Conservation (phyloP, 2,329 filamentous ascomycete species). For the Phaeosphaeriaceae sp. region DNA sequence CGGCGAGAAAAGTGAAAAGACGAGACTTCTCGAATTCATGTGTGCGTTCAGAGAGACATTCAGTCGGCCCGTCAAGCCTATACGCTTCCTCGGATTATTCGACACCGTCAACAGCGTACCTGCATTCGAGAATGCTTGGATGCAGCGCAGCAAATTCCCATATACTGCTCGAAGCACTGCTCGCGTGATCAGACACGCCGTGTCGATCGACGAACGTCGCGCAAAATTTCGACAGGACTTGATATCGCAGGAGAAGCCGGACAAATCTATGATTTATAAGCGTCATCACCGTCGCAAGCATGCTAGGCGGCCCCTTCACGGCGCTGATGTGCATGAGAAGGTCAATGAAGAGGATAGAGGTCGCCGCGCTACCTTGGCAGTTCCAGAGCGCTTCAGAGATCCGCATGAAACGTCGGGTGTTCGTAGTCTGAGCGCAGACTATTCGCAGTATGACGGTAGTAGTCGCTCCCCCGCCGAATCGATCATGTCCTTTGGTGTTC, state of each 20-base stretch:
- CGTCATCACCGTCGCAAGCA: slow-evolving; percentile 32
- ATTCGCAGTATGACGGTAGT: slow-evolving; percentile 23
- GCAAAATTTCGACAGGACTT: slow-evolving; percentile 76
- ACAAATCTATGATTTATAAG: slow-evolving; percentile 34
- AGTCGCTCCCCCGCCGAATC: slow-evolving; percentile 32
- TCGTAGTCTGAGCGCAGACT: slow-evolving; percentile 39
- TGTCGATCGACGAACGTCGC: slow-evolving; percentile 73
- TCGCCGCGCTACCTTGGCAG: slow-evolving; percentile 32
- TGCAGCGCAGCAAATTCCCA: slow-evolving; percentile 78
- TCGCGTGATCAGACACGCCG: slow-evolving; percentile 70
- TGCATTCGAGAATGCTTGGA: slow-evolving; percentile 76
- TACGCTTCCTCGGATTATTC: slow-evolving; percentile 79
- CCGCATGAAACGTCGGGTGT: slow-evolving; percentile 44
- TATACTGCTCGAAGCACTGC: slow-evolving; percentile 66
- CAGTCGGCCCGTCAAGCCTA: slow-evolving; percentile 74
- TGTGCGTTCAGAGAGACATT: slow-evolving; percentile 83
- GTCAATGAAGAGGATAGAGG: slow-evolving; percentile 21
- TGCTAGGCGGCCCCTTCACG: slow-evolving; percentile 14
- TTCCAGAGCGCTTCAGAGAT: slow-evolving; percentile 40
- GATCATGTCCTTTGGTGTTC: slow-evolving; percentile 37
- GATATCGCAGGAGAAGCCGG: slow-evolving; percentile 57
- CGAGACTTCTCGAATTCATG: slow-evolving; percentile 76
- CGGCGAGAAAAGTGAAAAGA: slow-evolving; percentile 58
- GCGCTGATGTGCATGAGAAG: slow-evolving; percentile 19
- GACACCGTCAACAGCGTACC: slow-evolving; percentile 84